Evolutionary conservation across 768 basidiomycete genomes (phyloP), one percentile per base, ranked within the genome.

Genomic region (Mycena amicta): DNA sequence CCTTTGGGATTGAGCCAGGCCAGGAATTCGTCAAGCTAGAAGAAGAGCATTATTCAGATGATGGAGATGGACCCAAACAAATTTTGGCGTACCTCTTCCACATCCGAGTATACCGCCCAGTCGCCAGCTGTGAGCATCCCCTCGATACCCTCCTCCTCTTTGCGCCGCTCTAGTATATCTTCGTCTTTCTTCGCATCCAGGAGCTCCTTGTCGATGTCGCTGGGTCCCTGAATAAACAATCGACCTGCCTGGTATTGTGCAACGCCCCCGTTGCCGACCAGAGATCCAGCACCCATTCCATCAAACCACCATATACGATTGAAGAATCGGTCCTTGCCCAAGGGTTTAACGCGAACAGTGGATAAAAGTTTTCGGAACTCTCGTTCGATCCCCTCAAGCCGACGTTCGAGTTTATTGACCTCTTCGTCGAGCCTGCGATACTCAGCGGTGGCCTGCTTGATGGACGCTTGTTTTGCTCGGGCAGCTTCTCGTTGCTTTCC

Each of bases 221-320:
- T 91, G 25, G 93, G 92, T 0, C 96, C 97, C 72, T 99, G 97
- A 27, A 99, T 73, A 70, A 98, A 97, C 49, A 99, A 68, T 52
- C 96, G 79, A 4, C 95, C 97, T 20, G 94, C 88, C 11, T 94
- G 93, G 67, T 93, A 96, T 70, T 89, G 83, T 27, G 89, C 83
- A 27, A 86, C 83, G 3, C 90, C 91, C 16, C 91, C 91, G 62
- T 85, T 87, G 39, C 87, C 89, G 56, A 93, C 78, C 52, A 96
- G 74, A 45, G 89, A 87, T 47, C 87, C 88, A 4, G 88, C 87
- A 5, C 96, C 96, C 81, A 95, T 84, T 11, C 96, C 96, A 73
- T 99, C 96, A 70, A 98, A 93, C 96, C 96, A 99, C 96, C 96
- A 99, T 58, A 97, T 80, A 29, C 92, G 86, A 70, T 97, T 96